Conservation (phyloP, 2,329 filamentous ascomycete genomes). For the Cercospora zeina region DNA sequence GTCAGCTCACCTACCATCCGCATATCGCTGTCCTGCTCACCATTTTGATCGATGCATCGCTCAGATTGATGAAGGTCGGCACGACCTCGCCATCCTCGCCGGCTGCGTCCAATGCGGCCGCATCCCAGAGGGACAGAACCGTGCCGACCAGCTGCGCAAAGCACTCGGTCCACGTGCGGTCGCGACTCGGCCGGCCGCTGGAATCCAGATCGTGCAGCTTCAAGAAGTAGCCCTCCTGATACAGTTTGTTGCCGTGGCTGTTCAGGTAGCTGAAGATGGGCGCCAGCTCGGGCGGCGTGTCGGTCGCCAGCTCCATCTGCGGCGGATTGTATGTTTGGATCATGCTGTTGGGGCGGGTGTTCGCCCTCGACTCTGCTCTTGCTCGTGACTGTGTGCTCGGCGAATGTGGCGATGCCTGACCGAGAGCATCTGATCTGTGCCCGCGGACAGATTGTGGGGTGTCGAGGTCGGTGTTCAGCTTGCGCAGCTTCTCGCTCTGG, state of each 20-base stretch:
- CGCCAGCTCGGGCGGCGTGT: slow-evolving; percentile 88
- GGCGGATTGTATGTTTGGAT: slow-evolving; percentile 81
- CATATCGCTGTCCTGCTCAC: slow-evolving; percentile 50
- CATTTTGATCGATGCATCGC: slow-evolving; percentile 98
- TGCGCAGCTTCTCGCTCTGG: slow-evolving; percentile 25
- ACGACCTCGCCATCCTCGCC: slow-evolving; percentile 81
- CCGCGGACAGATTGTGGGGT: slow-evolving; percentile 32
- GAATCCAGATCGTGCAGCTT: slow-evolving; percentile 94
- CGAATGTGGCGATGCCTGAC: slow-evolving; percentile 41
- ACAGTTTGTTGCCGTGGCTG: slow-evolving; percentile 92
- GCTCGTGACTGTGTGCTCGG: slow-evolving; percentile 44
- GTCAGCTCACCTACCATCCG: slow-evolving; percentile 11
- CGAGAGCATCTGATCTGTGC: slow-evolving; percentile 40
- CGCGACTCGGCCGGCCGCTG: slow-evolving; percentile 79
- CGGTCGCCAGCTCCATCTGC: slow-evolving; percentile 78
- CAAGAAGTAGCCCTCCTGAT: slow-evolving; percentile 96
- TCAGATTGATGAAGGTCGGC: slow-evolving; percentile 92
- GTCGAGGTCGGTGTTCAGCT: slow-evolving; percentile 33
- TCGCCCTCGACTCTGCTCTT: slow-evolving; percentile 51
- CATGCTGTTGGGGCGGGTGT: slow-evolving; percentile 78
- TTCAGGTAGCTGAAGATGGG: slow-evolving; percentile 94
- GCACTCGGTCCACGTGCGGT: slow-evolving; percentile 92
- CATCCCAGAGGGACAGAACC: slow-evolving; percentile 93
- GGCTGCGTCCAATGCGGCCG: slow-evolving; percentile 82
- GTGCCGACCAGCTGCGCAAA: slow-evolving; percentile 96